Conservation (phyloP, 2,329 filamentous ascomycete genomes). For the Eutypa lata region DNA sequence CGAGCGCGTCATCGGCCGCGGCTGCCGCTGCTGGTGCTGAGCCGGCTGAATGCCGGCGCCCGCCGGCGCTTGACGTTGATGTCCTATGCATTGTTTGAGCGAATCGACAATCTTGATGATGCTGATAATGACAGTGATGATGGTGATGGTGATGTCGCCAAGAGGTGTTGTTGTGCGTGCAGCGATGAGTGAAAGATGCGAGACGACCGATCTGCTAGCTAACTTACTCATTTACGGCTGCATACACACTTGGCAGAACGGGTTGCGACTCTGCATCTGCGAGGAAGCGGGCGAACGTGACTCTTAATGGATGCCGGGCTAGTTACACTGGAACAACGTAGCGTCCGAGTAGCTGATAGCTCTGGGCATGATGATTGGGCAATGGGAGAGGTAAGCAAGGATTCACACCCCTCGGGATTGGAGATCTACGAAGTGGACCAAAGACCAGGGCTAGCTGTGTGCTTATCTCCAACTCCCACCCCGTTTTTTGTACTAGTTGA, state of each 20-base stretch:
- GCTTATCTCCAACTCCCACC: neutral
- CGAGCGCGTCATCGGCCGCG: constrained; percentile 56
- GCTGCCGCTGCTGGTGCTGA: neutral
- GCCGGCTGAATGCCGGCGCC: neutral
- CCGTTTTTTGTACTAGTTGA: neutral
- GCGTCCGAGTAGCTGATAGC: neutral
- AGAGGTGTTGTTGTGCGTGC: neutral
- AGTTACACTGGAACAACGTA: neutral
- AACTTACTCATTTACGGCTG: neutral
- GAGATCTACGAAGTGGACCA: no score
- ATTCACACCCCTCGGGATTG: neutral
- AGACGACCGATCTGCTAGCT: no score
- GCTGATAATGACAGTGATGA: no score
- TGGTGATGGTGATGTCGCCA: neutral
- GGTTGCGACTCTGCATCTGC: neutral
- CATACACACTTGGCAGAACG: neutral
- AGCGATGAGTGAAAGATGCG: no score
- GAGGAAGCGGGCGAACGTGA: neutral
- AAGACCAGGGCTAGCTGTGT: neutral
- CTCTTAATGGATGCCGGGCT: neutral
- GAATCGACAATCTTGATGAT: no score
- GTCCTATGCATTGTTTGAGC: neutral
- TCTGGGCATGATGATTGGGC: neutral
- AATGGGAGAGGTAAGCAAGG: neutral
- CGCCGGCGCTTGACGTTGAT: neutral